These are phyloP conservation scores for Lepidium campestre DNA, from an alignment of 441 rosid species.

Conservation along the genomic window DNA sequence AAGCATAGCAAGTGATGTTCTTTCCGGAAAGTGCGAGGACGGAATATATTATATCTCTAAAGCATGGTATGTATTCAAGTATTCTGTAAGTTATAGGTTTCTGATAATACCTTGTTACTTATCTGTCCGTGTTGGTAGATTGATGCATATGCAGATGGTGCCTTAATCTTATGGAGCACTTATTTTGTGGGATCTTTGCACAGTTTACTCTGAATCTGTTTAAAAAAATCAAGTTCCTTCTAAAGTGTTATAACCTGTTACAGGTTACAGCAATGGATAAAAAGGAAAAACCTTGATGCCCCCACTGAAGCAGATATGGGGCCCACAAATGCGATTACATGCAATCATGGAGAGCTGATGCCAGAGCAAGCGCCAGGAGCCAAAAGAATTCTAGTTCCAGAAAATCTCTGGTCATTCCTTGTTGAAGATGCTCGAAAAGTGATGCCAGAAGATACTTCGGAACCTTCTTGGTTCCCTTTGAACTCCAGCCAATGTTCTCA, in stretches of 20 bases:
- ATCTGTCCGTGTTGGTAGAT: conserved; percentile 6
- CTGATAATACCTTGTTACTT: background rate
- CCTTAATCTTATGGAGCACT: background rate
- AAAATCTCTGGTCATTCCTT: conserved; percentile 82
- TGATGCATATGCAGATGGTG: conserved; percentile 7
- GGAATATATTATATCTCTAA: conserved; percentile 74
- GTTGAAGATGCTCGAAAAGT: conserved; percentile 68
- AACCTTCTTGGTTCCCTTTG: conserved; percentile 52
- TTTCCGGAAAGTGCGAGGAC: conserved; percentile 58
- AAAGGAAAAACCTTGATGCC: conserved; percentile 87
- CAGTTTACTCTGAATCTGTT: conserved; percentile 7
- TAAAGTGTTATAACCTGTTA: conserved; percentile 7
- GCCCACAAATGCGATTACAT: conserved; percentile 70
- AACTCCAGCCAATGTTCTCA: conserved; percentile 61
- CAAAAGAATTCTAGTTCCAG: conserved; percentile 78
- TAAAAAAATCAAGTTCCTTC: conserved; percentile 12
- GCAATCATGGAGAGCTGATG: conserved; percentile 74
- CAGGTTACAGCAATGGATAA: conserved; percentile 98
- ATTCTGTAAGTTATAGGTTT: conserved; percentile 12
- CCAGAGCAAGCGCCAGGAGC: conserved; percentile 97
- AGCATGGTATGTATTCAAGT: conserved; percentile 60
- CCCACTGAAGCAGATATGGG: conserved; percentile 96
- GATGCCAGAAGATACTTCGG: conserved; percentile 58
- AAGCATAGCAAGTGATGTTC: conserved; percentile 57
- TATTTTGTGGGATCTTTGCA: background rate